phyloP scores from a whole-genome alignment of 495 filamentous ascomycete genomes.

The Penicillium paradoxum region DNA sequence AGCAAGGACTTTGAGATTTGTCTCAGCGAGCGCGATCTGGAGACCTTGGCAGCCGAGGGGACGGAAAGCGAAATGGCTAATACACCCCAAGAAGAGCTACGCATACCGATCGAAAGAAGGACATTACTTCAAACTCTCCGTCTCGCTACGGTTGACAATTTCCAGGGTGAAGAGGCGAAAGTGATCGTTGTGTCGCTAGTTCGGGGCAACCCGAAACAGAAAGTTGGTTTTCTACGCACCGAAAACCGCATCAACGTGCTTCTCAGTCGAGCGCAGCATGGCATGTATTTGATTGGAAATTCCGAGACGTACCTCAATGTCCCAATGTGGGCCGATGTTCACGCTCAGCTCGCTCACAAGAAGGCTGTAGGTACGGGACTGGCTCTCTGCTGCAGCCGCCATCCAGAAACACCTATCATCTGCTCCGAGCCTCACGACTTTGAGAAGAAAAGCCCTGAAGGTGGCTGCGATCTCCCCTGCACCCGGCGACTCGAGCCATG shows the following conservation, averaged over 20 bases:
- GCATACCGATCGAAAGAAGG: neutral
- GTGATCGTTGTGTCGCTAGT: constrained; percentile 70
- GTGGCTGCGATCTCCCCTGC: constrained; percentile 9
- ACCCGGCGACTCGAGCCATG: constrained; percentile 11
- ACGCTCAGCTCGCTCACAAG: constrained; percentile 42
- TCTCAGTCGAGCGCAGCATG: constrained; percentile 62
- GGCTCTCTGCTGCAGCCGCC: constrained; percentile 59
- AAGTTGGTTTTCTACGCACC: constrained; percentile 66
- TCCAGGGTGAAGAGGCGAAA: constrained; percentile 70
- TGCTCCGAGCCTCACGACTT: constrained; percentile 60
- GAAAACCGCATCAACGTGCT: constrained; percentile 75
- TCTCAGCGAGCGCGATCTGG: constrained; percentile 53
- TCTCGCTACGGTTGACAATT: constrained; percentile 70
- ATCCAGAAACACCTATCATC: constrained; percentile 48
- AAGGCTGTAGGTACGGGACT: constrained; percentile 52
- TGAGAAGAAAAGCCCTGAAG: constrained; percentile 10
- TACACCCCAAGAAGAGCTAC: too few relatives aligned
- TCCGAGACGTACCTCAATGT: constrained; percentile 47
- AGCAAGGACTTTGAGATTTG: constrained; percentile 24
- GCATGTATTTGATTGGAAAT: constrained; percentile 78
- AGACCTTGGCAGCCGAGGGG: constrained; percentile 5
- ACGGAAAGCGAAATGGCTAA: constrained; percentile 29
- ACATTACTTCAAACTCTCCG: constrained; percentile 10
- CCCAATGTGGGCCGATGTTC: constrained; percentile 63
- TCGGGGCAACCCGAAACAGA: constrained; percentile 56